These are phyloP conservation scores for Apocynum venetum DNA, from an alignment of 257 asterid species.

Conservation along the genomic window DNA sequence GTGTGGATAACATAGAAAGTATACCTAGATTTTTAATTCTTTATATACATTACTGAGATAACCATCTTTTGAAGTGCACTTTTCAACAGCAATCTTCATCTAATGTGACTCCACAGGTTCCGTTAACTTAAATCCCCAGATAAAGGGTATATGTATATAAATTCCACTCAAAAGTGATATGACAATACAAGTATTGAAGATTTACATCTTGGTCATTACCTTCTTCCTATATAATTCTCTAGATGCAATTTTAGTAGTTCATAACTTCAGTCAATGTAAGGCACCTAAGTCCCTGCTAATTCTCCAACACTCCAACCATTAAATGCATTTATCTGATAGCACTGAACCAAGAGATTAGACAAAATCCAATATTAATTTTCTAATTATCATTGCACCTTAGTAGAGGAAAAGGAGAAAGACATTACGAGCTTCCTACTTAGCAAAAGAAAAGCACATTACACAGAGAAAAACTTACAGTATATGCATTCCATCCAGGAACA, in stretches of 20 bases:
- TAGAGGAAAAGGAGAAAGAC: neutral
- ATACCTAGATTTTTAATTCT: neutral
- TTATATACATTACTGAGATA: neutral
- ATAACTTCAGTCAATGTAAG: neutral
- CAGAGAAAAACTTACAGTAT: conserved; percentile 55
- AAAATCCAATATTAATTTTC: neutral
- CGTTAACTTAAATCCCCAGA: neutral
- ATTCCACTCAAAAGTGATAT: neutral
- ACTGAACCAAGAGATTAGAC: neutral
- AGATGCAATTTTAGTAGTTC: neutral
- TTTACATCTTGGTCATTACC: neutral
- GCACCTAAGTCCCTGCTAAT: neutral
- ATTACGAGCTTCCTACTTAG: neutral
- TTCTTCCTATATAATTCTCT: neutral
- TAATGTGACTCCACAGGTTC: neutral
- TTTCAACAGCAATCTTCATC: neutral
- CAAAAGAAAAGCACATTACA: conserved; percentile 7
- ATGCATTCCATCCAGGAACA: conserved; percentile 86
- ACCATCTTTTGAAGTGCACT: neutral
- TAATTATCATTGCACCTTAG: neutral
- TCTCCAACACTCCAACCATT: neutral
- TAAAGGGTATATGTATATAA: neutral
- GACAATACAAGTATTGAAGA: neutral
- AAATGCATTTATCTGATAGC: neutral
- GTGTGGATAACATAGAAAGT: neutral